Conservation (phyloP, 768 basidiomycete genomes). For the Suillus cothurnatus region DNA sequence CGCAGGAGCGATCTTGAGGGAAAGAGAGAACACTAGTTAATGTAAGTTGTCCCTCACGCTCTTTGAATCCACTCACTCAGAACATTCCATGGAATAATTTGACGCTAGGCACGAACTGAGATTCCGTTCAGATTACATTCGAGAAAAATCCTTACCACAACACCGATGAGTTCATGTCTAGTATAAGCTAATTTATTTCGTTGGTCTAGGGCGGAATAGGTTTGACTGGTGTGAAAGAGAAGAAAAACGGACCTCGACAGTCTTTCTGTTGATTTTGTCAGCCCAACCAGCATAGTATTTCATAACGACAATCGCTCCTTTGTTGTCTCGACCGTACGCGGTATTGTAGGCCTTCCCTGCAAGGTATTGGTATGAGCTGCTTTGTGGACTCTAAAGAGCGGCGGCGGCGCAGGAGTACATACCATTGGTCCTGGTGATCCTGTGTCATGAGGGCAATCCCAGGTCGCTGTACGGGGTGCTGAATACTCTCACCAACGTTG, state of each 20-base stretch:
- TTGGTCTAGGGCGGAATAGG: constrained; percentile 43
- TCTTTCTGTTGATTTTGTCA: constrained; percentile 56
- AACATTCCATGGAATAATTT: constrained; percentile 75
- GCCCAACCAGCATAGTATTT: constrained; percentile 64
- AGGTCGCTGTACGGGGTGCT: no score
- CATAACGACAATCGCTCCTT: constrained; percentile 38
- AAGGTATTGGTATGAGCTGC: background rate
- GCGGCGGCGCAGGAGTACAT: constrained; percentile 26
- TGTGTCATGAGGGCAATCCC: no score
- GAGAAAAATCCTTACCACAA: constrained; percentile 34
- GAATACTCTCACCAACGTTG: no score
- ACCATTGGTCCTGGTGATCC: no score
- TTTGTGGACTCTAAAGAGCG: background rate
- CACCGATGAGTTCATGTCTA: constrained; percentile 61
- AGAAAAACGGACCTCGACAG: constrained; percentile 40
- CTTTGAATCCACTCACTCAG: constrained; percentile 28
- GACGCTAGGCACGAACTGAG: constrained; percentile 29
- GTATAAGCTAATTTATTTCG: constrained; percentile 54
- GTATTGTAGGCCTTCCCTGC: constrained; percentile 13
- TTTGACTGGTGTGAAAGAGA: background rate
- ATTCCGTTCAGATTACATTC: constrained; percentile 22
- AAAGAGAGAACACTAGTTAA: constrained; percentile 55
- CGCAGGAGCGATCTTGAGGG: constrained; percentile 78
- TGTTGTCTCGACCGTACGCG: constrained; percentile 11
- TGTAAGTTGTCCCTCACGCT: background rate